Base-by-base conservation (phyloP, 2,329 filamentous ascomycete genomes). In the Periconia sp. region DNA sequence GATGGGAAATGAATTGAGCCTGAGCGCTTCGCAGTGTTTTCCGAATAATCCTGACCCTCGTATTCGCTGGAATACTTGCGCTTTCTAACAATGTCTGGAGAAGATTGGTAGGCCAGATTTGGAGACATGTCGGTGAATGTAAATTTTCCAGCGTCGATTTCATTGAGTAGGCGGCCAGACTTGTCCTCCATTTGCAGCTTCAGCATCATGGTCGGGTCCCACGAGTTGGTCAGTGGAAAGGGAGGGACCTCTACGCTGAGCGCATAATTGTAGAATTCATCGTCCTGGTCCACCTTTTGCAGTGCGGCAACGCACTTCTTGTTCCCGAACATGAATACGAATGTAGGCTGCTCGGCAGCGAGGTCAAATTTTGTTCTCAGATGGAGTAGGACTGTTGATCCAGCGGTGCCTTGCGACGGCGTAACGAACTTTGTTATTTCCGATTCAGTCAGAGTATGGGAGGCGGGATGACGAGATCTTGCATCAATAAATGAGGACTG, bases 311-410 rank as follows among this genome's bases (percentile, higher is more conserved):
- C 77, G 68, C 85, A 87, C 67, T 85, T 85, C 59, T 87, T 83
- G n/a, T 81, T 78, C n/a, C 89, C 90, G 69, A 96, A 95, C 33
- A 85, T 80, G 40, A 96, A 85, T 59, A 89, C 84, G 63, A 75
- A 58, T 13, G 64, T 61, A 46, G 57, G 59, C 75, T 79, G 45
- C 78, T 78, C 22, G 77, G 79, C 68, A 85, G 80, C 43, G 47
- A 95, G 73, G 62, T 95, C 87, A 72, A 88, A 89, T 47, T 85
- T 80, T 30, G 87, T 86, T 38, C 85, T 84, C 21, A 95, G 81
- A 64, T 88, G 86, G 52, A 96, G 78, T 46, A 81, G 79, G 8
- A 96, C 75, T 58, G 85, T 85, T 15, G 86, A 87, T 40, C 88
- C 87, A 61, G 81, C 79, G 23, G 78, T 72, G 30, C 91, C 92